phyloP scores from a whole-genome alignment of 305 asterid genomes.

The Solanum hybrid region DNA sequence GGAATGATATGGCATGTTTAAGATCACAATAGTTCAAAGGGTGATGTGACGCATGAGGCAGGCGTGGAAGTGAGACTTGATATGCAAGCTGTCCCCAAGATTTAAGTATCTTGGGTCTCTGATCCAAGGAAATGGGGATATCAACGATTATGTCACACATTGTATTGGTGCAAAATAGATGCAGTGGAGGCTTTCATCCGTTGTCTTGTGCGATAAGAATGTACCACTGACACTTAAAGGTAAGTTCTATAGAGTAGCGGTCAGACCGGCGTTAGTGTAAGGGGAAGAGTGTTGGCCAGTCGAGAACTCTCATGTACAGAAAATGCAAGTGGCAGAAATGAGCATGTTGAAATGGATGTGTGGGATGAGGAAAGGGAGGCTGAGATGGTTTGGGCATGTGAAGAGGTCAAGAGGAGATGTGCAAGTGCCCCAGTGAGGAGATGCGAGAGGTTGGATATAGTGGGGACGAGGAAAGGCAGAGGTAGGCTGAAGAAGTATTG shows the following conservation, averaged over 20 bases:
- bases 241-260: not conserved
- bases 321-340: not conserved
- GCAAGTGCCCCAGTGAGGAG: not conserved
- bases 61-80: not conserved
- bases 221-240: not conserved
- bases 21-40: not conserved
- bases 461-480: not conserved
- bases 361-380: not conserved
- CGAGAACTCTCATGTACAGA: not conserved
- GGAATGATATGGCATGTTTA: not conserved
- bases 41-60: not conserved
- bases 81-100: not conserved
- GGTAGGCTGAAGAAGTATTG: not conserved
- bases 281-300: not conserved
- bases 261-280: not conserved
- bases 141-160: not conserved
- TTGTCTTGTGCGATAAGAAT: not conserved
- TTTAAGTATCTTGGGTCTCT: not conserved
- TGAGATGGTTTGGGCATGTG: not conserved
- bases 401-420: not conserved
- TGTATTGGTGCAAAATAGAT: not conserved
- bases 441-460: not conserved
- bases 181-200: not conserved
- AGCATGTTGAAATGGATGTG: not conserved
- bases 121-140: not conserved